Evolutionary conservation across 805 yeast genomes (phyloP), one percentile per base, ranked within the genome.

Genomic region (Barnettozyma vustinii): DNA sequence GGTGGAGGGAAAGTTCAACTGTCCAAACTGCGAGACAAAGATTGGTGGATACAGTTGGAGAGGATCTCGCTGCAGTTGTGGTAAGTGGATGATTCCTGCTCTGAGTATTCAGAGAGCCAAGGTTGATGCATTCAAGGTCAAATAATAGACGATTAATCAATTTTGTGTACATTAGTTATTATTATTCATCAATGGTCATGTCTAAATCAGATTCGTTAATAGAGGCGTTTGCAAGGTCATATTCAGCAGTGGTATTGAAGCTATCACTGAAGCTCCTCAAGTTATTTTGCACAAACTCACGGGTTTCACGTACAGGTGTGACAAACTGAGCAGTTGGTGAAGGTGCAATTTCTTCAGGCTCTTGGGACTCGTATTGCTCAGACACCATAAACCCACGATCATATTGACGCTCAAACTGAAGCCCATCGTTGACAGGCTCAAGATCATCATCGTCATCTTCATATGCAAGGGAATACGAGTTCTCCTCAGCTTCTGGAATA

Each of bases 1-100:
- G 33, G 85, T 94, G 9, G 97, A 92, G 64, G 99, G 99, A 2
- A 87, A 85, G 60, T 80, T 94, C 40, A 64, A 69, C 10, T 94
- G 99, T 65, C 94, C 94, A 2, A 84, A 83, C 60, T 94, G 99
- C 70, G 71, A 72, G 5, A 73, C 86, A 15, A 94, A 92, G 68
- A 79, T 94, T 2, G 99, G 99, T 13, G 90, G 88, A 0, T 94
- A 90, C 64, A 80, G 83, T 53, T 94, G 99, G 99, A 87, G 83
- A 59, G 99, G 99, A 0, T 81, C 92, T 2, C 72, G 96, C 58
- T 94, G 99, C 65, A 81, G 94, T 50, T 94, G 99, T 66, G 97
- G 97, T 2, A 81, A 80, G 58, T 94, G 99, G 99, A 83, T 92
- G 74, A 77, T 88, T 9, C 99, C 99, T 0, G 95, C 96, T 1